Base-by-base conservation (phyloP, 129 eudicot species). In the Saposhnikovia divaricata region DNA sequence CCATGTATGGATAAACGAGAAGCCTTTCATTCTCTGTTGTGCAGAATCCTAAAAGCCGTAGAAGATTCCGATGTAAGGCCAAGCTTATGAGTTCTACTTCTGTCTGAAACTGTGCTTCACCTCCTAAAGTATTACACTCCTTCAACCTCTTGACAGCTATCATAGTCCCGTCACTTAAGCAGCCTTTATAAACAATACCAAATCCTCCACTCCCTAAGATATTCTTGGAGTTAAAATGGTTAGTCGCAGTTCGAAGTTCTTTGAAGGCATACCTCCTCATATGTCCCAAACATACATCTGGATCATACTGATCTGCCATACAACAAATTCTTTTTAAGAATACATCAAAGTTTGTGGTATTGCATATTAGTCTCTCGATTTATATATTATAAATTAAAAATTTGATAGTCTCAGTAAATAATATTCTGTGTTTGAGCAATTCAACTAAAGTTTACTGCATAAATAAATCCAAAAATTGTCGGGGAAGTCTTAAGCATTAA, bases 21-120 rank as follows among this genome's bases (percentile, higher is more conserved):
- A 94, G 90, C 76, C 98, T 84, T 79, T 94, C 98, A 48, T 87
- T 90, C 85, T 91, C 97, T 47, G 96, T 89, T 10, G 96, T 86
- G 70, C 97, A 94, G 75, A 94, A 94, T 10, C 98, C 98, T 88
- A 89, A 88, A 83, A 94, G 97, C 19, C 92, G 91, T 39, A 94
- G 91, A 83, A 94, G 98, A 84, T 94, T 94, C 61, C 97, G 88
- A 78, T 94, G 98, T 71, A 94, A 91, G 48, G 98, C 97, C 84
- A 94, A 86, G 84, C 98, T 90, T 75, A 94, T 94, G 40, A 90
- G 83, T 80, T 94, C 97, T 4, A 94, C 96, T 85, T 94, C 98
- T 12, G 98, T 92, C 81, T 94, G 98, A 84, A 94, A 94, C 72
- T 94, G 98, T 9, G 87, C 86, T 80, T 94, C 98, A 19, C 98